Conservation (phyloP, 2,329 filamentous ascomycete genomes). For the Microthyrium microscopicum region DNA sequence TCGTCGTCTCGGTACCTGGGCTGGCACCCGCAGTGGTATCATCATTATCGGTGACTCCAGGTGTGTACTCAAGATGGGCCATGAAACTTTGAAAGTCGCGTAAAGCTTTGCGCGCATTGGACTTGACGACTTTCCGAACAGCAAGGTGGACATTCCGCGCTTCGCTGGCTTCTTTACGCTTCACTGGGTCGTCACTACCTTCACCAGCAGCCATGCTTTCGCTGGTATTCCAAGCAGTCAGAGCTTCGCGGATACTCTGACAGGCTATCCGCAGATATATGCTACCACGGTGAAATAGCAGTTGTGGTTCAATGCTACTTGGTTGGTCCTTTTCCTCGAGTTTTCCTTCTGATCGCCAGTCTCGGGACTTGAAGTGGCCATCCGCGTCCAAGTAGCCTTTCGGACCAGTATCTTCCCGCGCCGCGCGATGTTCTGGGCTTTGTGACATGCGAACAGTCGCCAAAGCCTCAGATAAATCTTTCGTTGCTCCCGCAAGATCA, state of each 20-base stretch:
- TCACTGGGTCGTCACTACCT: slow-evolving; percentile 14
- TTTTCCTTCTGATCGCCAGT: slow-evolving; percentile 33
- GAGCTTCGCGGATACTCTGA: slow-evolving; percentile 41
- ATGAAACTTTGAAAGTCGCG: slow-evolving; percentile 60
- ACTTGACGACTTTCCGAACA: slow-evolving; percentile 52
- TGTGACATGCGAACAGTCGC: slow-evolving; percentile 35
- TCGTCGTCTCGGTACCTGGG: no score
- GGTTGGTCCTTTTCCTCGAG: slow-evolving; percentile 51
- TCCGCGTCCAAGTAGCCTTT: slow-evolving; percentile 29
- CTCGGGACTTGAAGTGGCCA: slow-evolving; percentile 29
- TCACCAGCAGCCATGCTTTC: slow-evolving; percentile 19
- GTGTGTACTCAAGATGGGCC: slow-evolving; percentile 62
- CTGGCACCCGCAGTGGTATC: no score
- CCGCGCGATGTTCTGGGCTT: slow-evolving; percentile 33
- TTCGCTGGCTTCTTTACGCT: slow-evolving; percentile 26
- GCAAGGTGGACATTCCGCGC: slow-evolving; percentile 34
- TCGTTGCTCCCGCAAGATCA: slow-evolving; percentile 51
- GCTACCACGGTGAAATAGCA: slow-evolving; percentile 60
- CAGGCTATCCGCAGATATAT: slow-evolving; percentile 58
- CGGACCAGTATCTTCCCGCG: slow-evolving; percentile 15
- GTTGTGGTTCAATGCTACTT: slow-evolving; percentile 55
- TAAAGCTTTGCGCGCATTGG: slow-evolving; percentile 58
- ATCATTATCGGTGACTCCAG: slow-evolving; percentile 49
- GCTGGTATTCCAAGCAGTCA: slow-evolving; percentile 32
- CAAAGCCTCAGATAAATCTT: slow-evolving; percentile 55